Evolutionary conservation across 1,284 basidiomycete species (phyloP), one percentile per base, ranked within the genome.

Genomic region (Meripilus lineatus): DNA sequence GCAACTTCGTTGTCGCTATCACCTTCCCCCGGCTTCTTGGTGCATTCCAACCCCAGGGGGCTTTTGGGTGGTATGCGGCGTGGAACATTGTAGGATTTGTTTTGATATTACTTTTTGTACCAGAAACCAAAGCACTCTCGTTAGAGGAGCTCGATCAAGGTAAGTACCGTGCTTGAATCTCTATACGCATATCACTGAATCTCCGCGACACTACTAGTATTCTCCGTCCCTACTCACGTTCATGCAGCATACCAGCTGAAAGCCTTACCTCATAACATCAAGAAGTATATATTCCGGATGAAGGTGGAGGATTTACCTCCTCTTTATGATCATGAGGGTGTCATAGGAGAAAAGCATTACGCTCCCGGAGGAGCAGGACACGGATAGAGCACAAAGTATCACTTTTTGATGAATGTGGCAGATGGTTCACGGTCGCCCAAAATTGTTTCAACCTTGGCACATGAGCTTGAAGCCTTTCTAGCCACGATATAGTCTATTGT

Each of bases 71-170:
- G 70, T 77, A 78, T 49, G 75, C 74, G 23, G 77, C 56, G 1
- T 77, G 73, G 75, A 74, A 70, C 57, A 57, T 72, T 15, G 45
- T 79, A 39, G 73, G 75, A 3, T 80, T 76, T 62, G 37, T 81
- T 32, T 68, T 77, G 24, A 70, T 81, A 48, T 67, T 83, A 30
- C 61, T 81, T 18, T 82, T 86, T 54, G 71, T 89, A 5, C 87
- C 85, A 30, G 89, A 93, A 70, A 93, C 89, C 24, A 92, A 89
- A 67, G 75, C 79, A 2, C 74, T 82, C 45, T 84, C 87, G 2
- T 74, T 93, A 22, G 89, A 93, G 60, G 80, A 84, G 58, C 65
- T 83, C 38, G 79, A 83, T 55, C 68, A 67, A 54, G 59, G 65
- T 69, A 32, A 23, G 46, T n/a, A 23, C 17, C 25, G 22, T 35